Percentiles rank a stretch among this genome's conserved stretches.
Conservation (phyloP, 257 asterid species). For the Cinchona pubescens region DNA sequence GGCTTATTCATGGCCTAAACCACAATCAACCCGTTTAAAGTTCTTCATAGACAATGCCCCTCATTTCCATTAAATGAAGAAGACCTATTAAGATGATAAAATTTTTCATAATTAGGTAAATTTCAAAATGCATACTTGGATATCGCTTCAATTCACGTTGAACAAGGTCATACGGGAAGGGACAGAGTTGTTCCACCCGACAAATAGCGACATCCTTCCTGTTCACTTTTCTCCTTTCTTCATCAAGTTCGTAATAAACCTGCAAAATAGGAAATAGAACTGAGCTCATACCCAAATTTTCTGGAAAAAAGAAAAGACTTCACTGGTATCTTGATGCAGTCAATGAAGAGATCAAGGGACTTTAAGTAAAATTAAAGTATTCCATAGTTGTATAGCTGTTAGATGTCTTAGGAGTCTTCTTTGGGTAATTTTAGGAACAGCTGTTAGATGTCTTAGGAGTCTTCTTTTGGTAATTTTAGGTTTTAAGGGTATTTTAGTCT, state of each 20-base stretch:
- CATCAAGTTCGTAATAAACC: constrained; percentile 88
- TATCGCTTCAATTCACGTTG: constrained; percentile 93
- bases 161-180: constrained; percentile 84
- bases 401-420: too few relatives aligned
- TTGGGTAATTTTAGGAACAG: too few relatives aligned
- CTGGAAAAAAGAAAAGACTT: background rate
- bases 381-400: too few relatives aligned
- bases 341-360: too few relatives aligned
- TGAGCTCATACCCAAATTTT: background rate
- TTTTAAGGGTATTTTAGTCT: too few relatives aligned
- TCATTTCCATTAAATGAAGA: background rate
- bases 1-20: background rate
- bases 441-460: too few relatives aligned
- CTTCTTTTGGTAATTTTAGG: too few relatives aligned
- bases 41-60: background rate
- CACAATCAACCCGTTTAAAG: background rate
- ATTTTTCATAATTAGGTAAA: background rate
- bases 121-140: constrained; percentile 57
- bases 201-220: constrained; percentile 85
- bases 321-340: background rate
- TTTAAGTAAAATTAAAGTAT: too few relatives aligned
- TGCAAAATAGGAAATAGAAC: constrained; percentile 28
- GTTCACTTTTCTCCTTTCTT: constrained; percentile 58
- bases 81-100: background rate
- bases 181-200: constrained; percentile 92